Evolutionary conservation across 106 monocot genomes (phyloP), one percentile per base, ranked within the genome.

Genomic region (Dendrobium chrysotoxum): DNA sequence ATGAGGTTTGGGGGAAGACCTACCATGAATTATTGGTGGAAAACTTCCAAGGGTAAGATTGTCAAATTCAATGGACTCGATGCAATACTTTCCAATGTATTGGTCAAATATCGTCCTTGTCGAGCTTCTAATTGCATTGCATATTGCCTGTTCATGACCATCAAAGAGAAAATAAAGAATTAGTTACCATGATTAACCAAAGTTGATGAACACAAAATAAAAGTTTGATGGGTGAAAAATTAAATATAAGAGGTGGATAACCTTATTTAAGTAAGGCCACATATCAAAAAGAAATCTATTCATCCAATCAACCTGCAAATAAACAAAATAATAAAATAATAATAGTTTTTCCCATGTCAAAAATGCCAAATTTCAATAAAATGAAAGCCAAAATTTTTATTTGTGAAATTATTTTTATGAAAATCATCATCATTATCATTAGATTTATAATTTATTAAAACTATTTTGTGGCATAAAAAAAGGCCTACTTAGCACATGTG

Each of bases 181-280:
- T 47, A 21, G 0, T 25, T 35, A 13, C 23, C 1, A 35, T 70
- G 35, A 70, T 70, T 35, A 38, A 70, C 70, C 10, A 23, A 61
- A 61, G 50, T 15, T 26, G 25, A 70, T 31, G 70, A 70, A 30
- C 12, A 11, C 31, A 1, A 31, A 13, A 31, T 70, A 4, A 70
- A 31, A 70, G 17, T 15, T 31, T 15, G 16, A 70, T 6, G 13
- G 31, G 35, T 6, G 13, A 70, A 35, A 4, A 70, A 38, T 15
- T 16, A 70, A 70, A 35, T 12, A 21, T 2, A 70, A 35, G 35
- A 35, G 39, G 67, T 21, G 18, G 68, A 73, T 21, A 80, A 95
- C 95, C 95, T 92, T 90, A 81, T 95, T 87, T 45, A 95, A 80
- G 80, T 86, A 95, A 40, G 92, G 95, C 95, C 95, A 95, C 85